phyloP scores from a whole-genome alignment of 306 rosid species.

The Mimosa pudica region DNA sequence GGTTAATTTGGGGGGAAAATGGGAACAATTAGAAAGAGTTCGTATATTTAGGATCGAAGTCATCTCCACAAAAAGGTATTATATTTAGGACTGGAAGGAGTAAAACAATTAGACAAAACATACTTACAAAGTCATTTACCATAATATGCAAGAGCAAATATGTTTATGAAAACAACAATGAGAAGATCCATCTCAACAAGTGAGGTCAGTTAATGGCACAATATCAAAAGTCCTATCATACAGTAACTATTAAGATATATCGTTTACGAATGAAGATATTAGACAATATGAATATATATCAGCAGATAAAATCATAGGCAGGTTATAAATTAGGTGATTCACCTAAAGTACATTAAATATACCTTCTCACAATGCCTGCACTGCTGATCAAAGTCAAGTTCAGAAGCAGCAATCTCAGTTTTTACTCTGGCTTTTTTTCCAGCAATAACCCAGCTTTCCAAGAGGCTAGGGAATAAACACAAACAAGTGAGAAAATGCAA shows the following conservation, averaged over 20 bases:
- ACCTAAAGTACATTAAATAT: not conserved
- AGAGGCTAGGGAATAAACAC: slow-evolving; percentile 47
- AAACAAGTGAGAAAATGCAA: slow-evolving; percentile 32
- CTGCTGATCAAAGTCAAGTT: slow-evolving; percentile 75
- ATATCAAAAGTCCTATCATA: not conserved
- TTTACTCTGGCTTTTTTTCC: slow-evolving; percentile 73
- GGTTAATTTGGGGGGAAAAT: no score
- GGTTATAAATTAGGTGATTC: not conserved
- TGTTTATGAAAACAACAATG: not conserved
- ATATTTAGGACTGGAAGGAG: no score
- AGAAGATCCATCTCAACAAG: not conserved
- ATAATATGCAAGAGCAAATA: slow-evolving; percentile 22
- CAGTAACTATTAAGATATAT: not conserved
- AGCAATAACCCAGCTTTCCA: slow-evolving; percentile 76
- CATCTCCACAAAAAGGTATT: no score
- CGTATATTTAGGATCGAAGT: no score
- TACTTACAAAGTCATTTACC: not conserved
- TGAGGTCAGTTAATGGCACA: not conserved
- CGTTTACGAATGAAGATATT: not conserved
- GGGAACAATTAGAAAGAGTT: no score
- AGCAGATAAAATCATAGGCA: not conserved
- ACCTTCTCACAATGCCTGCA: slow-evolving; percentile 97
- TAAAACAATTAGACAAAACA: not conserved
- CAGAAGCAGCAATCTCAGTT: slow-evolving; percentile 71
- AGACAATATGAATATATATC: not conserved